Evolutionary conservation across 2,329 filamentous ascomycete species (phyloP).

Genomic region (Apiospora hydei): DNA sequence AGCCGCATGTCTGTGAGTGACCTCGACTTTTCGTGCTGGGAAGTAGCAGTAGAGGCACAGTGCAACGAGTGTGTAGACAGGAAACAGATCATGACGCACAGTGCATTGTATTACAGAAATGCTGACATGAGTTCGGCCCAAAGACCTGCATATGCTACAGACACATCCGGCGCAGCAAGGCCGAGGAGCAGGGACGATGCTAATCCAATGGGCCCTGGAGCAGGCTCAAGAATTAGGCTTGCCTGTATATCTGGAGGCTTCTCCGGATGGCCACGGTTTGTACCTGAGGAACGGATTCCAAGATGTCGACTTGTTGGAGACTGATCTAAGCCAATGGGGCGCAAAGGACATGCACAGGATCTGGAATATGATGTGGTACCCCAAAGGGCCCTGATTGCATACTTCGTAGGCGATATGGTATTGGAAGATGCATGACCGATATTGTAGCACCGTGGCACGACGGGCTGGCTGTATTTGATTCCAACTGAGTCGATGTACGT

Average conservation of each 20-base stretch:
- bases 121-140: background rate
- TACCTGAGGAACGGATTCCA: constrained; percentile 50
- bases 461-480: background rate
- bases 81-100: background rate
- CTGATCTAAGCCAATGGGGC: constrained; percentile 44
- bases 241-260: constrained; percentile 48
- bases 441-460: background rate
- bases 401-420: background rate
- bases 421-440: background rate
- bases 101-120: background rate
- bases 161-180: constrained; percentile 51
- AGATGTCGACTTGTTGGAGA: constrained; percentile 42
- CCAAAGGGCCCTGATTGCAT: background rate
- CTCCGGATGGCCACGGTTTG: constrained; percentile 42
- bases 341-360: constrained; percentile 33
- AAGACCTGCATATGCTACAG: constrained; percentile 47
- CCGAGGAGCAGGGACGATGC: constrained; percentile 48
- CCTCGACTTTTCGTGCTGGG: too few species aligned
- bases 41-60: too few species aligned
- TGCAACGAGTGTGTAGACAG: background rate
- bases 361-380: constrained; percentile 39
- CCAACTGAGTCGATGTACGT: background rate
- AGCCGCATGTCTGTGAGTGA: constrained; percentile 39
- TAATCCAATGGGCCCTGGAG: constrained; percentile 48
- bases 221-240: constrained; percentile 44